Conservation (phyloP, 1,139 yeast genomes). For the Scheffersomyces segobiensis region DNA sequence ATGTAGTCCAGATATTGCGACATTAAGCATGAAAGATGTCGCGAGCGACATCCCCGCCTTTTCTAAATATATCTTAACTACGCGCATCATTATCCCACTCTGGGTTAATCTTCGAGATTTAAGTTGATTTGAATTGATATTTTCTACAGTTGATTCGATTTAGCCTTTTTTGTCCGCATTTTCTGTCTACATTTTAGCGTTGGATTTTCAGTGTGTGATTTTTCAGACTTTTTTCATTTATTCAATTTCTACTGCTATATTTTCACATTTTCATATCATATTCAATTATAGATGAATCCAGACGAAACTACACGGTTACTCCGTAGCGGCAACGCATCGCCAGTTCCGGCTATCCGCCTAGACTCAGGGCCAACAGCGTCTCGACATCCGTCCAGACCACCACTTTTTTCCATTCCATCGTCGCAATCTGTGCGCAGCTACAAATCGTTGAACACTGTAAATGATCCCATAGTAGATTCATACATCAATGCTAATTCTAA, state of each 20-base stretch:
- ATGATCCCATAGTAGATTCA: slow-evolving; percentile 20
- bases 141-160: background rate
- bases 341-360: slow-evolving; percentile 1
- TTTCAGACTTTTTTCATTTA: background rate
- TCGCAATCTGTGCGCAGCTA: slow-evolving; percentile 22
- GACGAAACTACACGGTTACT: background rate
- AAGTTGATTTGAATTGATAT: background rate
- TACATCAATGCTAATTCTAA: slow-evolving; percentile 9
- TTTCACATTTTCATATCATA: background rate
- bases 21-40: background rate
- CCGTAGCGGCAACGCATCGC: background rate
- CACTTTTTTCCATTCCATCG: slow-evolving; percentile 28
- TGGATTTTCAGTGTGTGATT: background rate
- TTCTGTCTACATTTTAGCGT: background rate
- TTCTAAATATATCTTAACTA: background rate
- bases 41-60: background rate
- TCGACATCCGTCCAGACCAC: slow-evolving; percentile 17
- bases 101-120: background rate
- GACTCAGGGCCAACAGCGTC: background rate
- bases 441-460: slow-evolving; percentile 14
- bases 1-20: background rate
- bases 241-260: background rate
- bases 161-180: background rate
- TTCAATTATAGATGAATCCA: background rate
- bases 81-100: background rate